phyloP scores from a whole-genome alignment of 2,329 filamentous ascomycete species.

The Aspergillus sp. region DNA sequence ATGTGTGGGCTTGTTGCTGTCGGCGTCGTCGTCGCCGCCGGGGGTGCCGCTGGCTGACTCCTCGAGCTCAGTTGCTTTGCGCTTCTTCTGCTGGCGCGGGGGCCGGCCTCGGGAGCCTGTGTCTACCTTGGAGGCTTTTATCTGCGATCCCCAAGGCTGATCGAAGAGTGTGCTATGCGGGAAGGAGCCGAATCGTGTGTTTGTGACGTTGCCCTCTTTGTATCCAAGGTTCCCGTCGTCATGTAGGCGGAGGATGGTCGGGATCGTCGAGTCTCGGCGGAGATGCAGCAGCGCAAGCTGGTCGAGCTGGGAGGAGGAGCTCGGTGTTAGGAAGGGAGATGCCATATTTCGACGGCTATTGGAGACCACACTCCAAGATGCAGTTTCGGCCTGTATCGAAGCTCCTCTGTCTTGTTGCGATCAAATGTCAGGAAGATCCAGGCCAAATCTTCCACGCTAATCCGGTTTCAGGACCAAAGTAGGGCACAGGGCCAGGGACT shows the following conservation, averaged over 20 bases:
- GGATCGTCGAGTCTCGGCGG: constrained; percentile 81
- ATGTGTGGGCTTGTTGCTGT: constrained; percentile 21
- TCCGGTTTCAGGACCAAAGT: neutral
- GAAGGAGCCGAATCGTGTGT: constrained; percentile 92
- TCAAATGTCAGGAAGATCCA: constrained; percentile 16
- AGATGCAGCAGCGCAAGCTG: constrained; percentile 83
- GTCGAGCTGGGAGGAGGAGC: constrained; percentile 63
- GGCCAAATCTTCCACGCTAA: constrained; percentile 16
- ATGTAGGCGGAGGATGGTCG: constrained; percentile 69
- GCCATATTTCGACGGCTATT: constrained; percentile 34
- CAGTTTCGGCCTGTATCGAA: constrained; percentile 6
- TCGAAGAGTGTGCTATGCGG: constrained; percentile 77
- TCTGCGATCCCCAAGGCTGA: constrained; percentile 88
- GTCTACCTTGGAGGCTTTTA: constrained; percentile 86
- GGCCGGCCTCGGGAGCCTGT: constrained; percentile 83
- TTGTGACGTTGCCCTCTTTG: constrained; percentile 76
- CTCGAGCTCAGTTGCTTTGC: constrained; percentile 51
- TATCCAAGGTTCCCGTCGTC: constrained; percentile 71
- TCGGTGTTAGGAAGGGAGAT: constrained; percentile 81
- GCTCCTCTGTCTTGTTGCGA: constrained; percentile 18
- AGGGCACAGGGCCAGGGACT: constrained; percentile 20
- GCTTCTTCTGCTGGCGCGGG: constrained; percentile 59
- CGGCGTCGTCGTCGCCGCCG: constrained; percentile 26
- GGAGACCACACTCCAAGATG: neutral
- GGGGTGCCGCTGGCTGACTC: constrained; percentile 36